phyloP scores from a whole-genome alignment of 352 stramenopile genomes.

The Lagenidium giganteum region DNA sequence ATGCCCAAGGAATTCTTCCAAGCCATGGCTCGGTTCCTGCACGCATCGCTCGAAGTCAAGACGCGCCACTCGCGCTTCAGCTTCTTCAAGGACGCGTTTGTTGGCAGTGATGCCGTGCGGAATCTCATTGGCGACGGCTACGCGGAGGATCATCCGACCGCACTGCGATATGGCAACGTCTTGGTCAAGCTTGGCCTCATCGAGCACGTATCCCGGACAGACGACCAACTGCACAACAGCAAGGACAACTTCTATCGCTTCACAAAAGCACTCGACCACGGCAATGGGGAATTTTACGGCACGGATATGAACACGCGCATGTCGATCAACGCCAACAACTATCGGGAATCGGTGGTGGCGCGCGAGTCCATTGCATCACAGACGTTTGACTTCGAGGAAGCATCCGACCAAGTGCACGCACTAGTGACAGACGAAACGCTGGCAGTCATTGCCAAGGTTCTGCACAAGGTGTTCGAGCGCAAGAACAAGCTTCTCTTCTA shows the following conservation, averaged over 20 bases:
- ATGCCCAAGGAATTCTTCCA: conserved; percentile 77
- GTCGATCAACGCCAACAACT: conserved; percentile 63
- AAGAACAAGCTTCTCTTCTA: conserved; percentile 88
- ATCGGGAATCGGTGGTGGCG: conserved; percentile 69
- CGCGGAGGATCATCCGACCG: conserved; percentile 64
- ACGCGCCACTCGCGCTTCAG: conserved; percentile 80
- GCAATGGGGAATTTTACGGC: conserved; percentile 23
- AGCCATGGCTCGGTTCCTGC: conserved; percentile 63
- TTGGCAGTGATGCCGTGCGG: conserved; percentile 63
- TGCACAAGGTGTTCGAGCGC: conserved; percentile 81
- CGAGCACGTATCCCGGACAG: conserved; percentile 72
- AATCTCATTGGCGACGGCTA: conserved; percentile 76
- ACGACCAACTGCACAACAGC: conserved; percentile 77
- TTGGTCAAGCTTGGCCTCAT: conserved; percentile 79
- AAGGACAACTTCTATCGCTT: conserved; percentile 87
- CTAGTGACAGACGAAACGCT: conserved; percentile 79
- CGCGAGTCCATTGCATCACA: conserved; percentile 45
- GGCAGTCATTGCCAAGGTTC: conserved; percentile 49
- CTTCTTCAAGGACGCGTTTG: conserved; percentile 86
- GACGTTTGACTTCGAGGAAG: conserved; percentile 72
- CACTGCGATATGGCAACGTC: conserved; percentile 69
- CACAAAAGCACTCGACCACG: conserved; percentile 57
- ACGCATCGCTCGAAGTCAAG: conserved; percentile 75
- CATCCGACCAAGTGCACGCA: conserved; percentile 74
- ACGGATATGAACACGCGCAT: conserved; percentile 25